A percentile compares a stretch with the other conserved stretches of the same genome.
phyloP scores from a whole-genome alignment of 225 moss, liverwort and hornwort species.

The Anthoceros angustus region DNA sequence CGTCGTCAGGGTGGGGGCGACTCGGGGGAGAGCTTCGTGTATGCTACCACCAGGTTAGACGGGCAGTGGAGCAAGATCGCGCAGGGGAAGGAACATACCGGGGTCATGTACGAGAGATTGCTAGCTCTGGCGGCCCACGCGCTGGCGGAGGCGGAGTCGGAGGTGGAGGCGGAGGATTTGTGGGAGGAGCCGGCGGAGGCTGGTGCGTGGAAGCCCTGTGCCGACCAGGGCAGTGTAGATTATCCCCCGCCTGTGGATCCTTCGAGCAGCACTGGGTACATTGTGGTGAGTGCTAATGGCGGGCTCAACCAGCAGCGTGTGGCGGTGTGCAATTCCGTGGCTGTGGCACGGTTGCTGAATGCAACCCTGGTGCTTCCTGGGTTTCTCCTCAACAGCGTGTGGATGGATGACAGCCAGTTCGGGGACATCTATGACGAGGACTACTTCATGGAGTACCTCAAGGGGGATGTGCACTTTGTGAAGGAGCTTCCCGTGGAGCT shows the following conservation, averaged over 20 bases:
- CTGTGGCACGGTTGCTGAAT: constrained; percentile 85
- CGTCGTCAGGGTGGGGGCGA: constrained; percentile 2
- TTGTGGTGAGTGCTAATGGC: constrained; percentile 79
- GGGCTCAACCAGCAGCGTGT: constrained; percentile 98
- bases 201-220: constrained; percentile 64
- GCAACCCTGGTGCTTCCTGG: constrained; percentile 74
- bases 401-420: constrained; percentile 95
- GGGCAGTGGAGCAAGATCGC: neutral
- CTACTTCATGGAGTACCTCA: constrained; percentile 53
- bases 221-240: constrained; percentile 21
- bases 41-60: neutral
- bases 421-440: constrained; percentile 69
- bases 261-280: constrained; percentile 50
- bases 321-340: constrained; percentile 84
- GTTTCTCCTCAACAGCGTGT: constrained; percentile 79
- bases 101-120: constrained; percentile 38
- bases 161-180: constrained; percentile 47
- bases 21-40: neutral
- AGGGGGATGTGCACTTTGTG: constrained; percentile 61
- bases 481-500: constrained; percentile 58
- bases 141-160: constrained; percentile 62
- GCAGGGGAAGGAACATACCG: constrained; percentile 10
- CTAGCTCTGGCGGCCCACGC: constrained; percentile 68
- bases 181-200: constrained; percentile 57
- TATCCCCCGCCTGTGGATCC: constrained; percentile 47